Conservation (phyloP, 352 stramenopile genomes). For the Pythium plurisporium region DNA sequence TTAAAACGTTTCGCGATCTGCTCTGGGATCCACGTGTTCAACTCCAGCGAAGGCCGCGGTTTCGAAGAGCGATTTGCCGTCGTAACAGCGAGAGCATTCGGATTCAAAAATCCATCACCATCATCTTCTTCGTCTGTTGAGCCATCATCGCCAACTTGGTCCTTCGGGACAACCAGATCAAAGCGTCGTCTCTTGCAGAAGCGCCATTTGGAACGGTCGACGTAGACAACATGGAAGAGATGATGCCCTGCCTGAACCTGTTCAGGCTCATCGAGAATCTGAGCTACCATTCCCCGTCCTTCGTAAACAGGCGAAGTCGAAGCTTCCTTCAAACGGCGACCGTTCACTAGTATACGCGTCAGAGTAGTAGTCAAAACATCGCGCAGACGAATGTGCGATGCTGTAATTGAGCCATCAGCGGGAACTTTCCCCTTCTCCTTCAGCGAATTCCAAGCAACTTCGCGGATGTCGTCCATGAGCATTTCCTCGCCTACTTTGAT, state of each 20-base stretch:
- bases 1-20: slow-evolving; percentile 28
- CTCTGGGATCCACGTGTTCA: slow-evolving; percentile 16
- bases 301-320: slow-evolving; percentile 76
- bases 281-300: slow-evolving; percentile 62
- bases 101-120: slow-evolving; percentile 1
- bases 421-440: slow-evolving; percentile 36
- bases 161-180: slow-evolving; percentile 54
- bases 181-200: slow-evolving; percentile 52
- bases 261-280: slow-evolving; percentile 63
- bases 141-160: slow-evolving; percentile 24
- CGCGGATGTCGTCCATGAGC: slow-evolving; percentile 64
- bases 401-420: slow-evolving; percentile 26
- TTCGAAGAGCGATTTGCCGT: slow-evolving; percentile 3
- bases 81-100: slow-evolving; percentile 9
- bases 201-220: slow-evolving; percentile 58
- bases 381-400: slow-evolving; percentile 51
- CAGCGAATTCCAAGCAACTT: slow-evolving; percentile 39
- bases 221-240: slow-evolving; percentile 61
- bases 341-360: slow-evolving; percentile 60
- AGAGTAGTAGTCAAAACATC: slow-evolving; percentile 66
- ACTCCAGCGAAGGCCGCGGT: background rate
- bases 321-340: slow-evolving; percentile 52
- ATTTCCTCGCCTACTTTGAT: slow-evolving; percentile 77
- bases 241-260: slow-evolving; percentile 38
- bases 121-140: slow-evolving; percentile 29